Conservation (phyloP, 2,329 filamentous ascomycete species). For the Paraphaeosphaeria sporulosa region DNA sequence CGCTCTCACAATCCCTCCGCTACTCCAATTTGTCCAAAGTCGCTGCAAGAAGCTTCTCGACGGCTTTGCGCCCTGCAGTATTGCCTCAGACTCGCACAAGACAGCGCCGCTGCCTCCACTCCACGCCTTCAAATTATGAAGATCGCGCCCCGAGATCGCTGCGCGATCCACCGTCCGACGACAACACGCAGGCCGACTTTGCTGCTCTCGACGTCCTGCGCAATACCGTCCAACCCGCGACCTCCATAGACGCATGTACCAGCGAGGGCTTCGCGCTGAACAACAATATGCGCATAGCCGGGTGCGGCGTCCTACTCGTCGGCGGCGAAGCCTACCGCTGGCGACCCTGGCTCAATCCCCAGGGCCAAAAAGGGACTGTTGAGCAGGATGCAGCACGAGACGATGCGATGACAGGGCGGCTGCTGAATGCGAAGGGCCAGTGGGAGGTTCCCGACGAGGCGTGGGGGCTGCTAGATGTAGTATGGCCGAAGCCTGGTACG, state of each 20-base stretch:
- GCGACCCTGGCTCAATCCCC: constrained; percentile 75
- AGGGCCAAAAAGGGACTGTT: constrained; percentile 44
- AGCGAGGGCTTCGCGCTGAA: constrained; percentile 86
- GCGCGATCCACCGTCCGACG: constrained; percentile 66
- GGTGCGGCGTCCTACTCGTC: constrained; percentile 78
- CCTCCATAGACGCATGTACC: constrained; percentile 82
- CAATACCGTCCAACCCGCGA: constrained; percentile 77
- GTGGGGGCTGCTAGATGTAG: constrained; percentile 77
- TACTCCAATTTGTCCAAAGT: background rate
- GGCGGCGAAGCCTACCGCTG: constrained; percentile 89
- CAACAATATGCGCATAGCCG: constrained; percentile 75
- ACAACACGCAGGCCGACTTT: constrained; percentile 76
- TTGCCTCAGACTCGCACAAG: constrained; percentile 1
- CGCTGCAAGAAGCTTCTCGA: constrained; percentile 1
- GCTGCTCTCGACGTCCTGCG: constrained; percentile 79
- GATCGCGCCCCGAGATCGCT: constrained; percentile 53
- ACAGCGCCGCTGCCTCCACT: constrained; percentile 31
- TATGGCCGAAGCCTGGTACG: constrained; percentile 90
- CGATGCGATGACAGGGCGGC: constrained; percentile 47
- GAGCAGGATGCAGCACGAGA: constrained; percentile 48
- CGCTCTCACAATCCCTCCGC: background rate
- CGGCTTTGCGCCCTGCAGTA: constrained; percentile 6
- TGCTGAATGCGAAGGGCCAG: constrained; percentile 80
- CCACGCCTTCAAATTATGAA: constrained; percentile 21
- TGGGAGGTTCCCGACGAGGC: constrained; percentile 76